phyloP scores from a whole-genome alignment of 169 alveolate genomes.

The Cryptosporidium sp. region DNA sequence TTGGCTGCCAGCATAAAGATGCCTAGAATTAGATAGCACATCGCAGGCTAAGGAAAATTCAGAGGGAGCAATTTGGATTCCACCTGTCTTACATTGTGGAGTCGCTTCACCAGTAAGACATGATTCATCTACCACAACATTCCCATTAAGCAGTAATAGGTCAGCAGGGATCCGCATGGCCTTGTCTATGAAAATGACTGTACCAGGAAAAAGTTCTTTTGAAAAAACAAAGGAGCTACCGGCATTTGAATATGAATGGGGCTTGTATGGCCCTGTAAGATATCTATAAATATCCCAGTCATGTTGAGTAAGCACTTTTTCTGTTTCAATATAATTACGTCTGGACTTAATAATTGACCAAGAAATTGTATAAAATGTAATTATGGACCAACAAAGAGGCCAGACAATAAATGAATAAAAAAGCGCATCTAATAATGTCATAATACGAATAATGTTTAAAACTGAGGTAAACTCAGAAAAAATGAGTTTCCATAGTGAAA shows the following conservation, averaged over 20 bases:
- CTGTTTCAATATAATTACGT: slow-evolving; percentile 10
- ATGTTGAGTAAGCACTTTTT: slow-evolving; percentile 28
- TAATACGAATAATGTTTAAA: slow-evolving; percentile 33
- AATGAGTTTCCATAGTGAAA: not conserved
- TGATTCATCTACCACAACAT: slow-evolving; percentile 84
- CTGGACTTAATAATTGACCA: slow-evolving; percentile 23
- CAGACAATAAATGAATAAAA: slow-evolving; percentile 70
- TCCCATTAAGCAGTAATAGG: slow-evolving; percentile 83
- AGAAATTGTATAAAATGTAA: slow-evolving; percentile 45
- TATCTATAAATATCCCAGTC: slow-evolving; percentile 11
- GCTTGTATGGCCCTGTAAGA: slow-evolving; percentile 14
- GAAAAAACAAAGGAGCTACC: not conserved
- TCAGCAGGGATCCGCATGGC: slow-evolving; percentile 88
- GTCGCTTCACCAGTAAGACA: slow-evolving; percentile 88
- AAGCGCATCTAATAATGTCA: slow-evolving; percentile 33
- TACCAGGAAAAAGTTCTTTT: slow-evolving; percentile 87
- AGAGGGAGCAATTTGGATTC: not conserved
- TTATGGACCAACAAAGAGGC: slow-evolving; percentile 69
- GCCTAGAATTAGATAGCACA: not conserved
- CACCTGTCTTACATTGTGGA: slow-evolving; percentile 46
- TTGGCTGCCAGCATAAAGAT: slow-evolving; percentile 46
- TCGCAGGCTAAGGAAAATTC: not conserved
- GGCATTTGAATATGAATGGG: not conserved
- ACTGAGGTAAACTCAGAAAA: slow-evolving; percentile 17
- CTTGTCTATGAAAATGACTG: slow-evolving; percentile 82